phyloP scores from a whole-genome alignment of 345 rosid species.

The Chamaenerion angustifolium region DNA sequence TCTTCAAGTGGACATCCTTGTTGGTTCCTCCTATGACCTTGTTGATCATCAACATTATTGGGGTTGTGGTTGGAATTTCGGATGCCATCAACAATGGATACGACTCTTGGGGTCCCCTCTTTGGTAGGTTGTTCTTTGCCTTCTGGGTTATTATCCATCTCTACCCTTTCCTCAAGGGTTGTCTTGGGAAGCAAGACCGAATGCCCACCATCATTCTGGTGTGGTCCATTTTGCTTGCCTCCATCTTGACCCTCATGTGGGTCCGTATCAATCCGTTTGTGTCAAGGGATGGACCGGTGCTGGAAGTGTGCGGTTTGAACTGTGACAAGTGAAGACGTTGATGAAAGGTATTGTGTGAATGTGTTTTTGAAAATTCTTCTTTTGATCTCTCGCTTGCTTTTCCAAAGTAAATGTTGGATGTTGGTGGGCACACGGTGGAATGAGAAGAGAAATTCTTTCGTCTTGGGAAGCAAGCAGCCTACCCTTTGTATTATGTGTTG shows the following conservation, averaged over 20 bases:
- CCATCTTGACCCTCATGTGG: slow-evolving; percentile 90
- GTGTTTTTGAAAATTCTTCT: no score
- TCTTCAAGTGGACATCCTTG: slow-evolving; percentile 94
- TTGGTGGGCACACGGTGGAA: no score
- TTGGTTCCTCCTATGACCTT: slow-evolving; percentile 82
- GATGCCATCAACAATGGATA: slow-evolving; percentile 96
- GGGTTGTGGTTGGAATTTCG: slow-evolving; percentile 84
- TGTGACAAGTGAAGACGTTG: slow-evolving; percentile 36
- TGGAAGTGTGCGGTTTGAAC: slow-evolving; percentile 81
- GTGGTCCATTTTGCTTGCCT: slow-evolving; percentile 91
- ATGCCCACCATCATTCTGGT: slow-evolving; percentile 91
- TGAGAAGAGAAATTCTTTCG: slow-evolving; percentile 16
- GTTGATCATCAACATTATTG: slow-evolving; percentile 69
- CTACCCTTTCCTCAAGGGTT: slow-evolving; percentile 96
- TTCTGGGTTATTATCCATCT: slow-evolving; percentile 90
- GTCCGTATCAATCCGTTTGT: slow-evolving; percentile 89
- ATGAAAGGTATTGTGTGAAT: no score
- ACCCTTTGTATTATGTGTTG: slow-evolving; percentile 11
- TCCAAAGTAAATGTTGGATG: no score
- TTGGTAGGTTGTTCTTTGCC: slow-evolving; percentile 86
- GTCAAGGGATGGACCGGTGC: slow-evolving; percentile 65
- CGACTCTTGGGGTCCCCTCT: slow-evolving; percentile 96
- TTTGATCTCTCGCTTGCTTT: no score
- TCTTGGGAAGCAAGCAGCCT: slow-evolving; percentile 4
- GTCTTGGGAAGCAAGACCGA: slow-evolving; percentile 88